phyloP scores from a whole-genome alignment of 371 early-diverging fungal genomes.

The Apophysomyces ossiformis region DNA sequence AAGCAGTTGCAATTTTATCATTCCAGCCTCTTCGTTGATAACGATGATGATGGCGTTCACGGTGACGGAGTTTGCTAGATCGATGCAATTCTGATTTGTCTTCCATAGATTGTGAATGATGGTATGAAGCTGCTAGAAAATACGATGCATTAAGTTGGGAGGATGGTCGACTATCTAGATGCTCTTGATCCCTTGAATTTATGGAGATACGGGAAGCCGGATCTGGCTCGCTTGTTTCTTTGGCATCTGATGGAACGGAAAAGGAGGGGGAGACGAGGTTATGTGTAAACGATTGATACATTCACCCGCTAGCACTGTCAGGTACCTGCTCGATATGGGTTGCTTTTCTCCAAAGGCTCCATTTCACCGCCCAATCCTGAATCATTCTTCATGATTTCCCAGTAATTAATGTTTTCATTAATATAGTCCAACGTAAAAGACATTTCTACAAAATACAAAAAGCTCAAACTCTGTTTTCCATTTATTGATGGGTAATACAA shows the following conservation, averaged over 20 bases:
- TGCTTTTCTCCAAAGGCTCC: not conserved
- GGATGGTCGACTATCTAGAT: not conserved
- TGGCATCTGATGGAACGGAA: slow-evolving; percentile 1
- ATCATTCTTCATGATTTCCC: slow-evolving; percentile 36
- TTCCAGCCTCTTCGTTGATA: not conserved
- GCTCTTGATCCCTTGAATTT: not conserved
- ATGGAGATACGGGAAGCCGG: not conserved
- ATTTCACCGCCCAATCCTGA: slow-evolving; percentile 18
- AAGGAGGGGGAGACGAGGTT: not conserved
- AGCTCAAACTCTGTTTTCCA: slow-evolving; percentile 28
- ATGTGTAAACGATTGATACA: not conserved
- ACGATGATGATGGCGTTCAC: not conserved
- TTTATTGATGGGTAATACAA: slow-evolving; percentile 15
- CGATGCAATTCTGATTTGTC: not conserved
- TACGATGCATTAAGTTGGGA: not conserved
- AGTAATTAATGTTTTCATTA: slow-evolving; percentile 34
- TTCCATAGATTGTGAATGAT: not conserved
- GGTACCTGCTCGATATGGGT: slow-evolving; percentile 5
- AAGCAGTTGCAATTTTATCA: not conserved
- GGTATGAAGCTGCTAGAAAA: not conserved
- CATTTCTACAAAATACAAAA: slow-evolving; percentile 35
- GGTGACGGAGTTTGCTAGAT: not conserved
- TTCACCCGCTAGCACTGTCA: not conserved
- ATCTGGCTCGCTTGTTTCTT: not conserved
- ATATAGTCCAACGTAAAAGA: slow-evolving; percentile 41